A percentile compares a stretch with the other conserved stretches of the same genome.
These are phyloP conservation scores for Helicocarpus griseus DNA, from an alignment of 2,329 filamentous ascomycete species.

Conservation along the genomic window DNA sequence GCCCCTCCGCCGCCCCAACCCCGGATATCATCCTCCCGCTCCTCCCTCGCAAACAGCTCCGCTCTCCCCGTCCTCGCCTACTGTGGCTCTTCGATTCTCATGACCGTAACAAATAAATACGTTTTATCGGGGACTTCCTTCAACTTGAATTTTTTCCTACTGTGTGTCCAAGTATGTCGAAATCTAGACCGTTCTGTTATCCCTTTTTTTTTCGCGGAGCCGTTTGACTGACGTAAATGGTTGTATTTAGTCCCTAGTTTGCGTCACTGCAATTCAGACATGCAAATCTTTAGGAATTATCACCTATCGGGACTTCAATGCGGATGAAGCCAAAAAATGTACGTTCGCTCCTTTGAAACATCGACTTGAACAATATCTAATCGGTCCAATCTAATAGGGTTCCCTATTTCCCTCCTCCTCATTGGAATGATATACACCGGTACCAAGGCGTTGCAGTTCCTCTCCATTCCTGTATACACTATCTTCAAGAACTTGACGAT, in stretches of 20 bases:
- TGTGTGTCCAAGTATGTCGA: slow-evolving; percentile 75
- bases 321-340: slow-evolving; percentile 89
- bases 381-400: slow-evolving; percentile 56
- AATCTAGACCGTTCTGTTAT: not conserved
- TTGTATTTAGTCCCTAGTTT: slow-evolving; percentile 65
- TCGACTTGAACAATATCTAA: not conserved
- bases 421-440: slow-evolving; percentile 99
- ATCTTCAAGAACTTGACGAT: slow-evolving; percentile 99
- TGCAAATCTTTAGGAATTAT: slow-evolving; percentile 78
- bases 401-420: slow-evolving; percentile 87
- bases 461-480: slow-evolving; percentile 96
- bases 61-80: slow-evolving; percentile 76
- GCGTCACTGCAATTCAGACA: slow-evolving; percentile 69
- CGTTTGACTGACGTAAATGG: not conserved
- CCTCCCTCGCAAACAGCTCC: slow-evolving; percentile 62
- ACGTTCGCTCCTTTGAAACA: slow-evolving; percentile 27
- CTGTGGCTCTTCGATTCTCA: slow-evolving; percentile 92
- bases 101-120: slow-evolving; percentile 99
- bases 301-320: slow-evolving; percentile 72
- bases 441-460: slow-evolving; percentile 88
- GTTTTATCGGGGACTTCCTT: slow-evolving; percentile 83
- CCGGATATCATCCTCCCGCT: slow-evolving; percentile 24
- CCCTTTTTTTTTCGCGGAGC: not conserved
- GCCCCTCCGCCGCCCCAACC: slow-evolving; percentile 27
- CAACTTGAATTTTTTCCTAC: slow-evolving; percentile 88